phyloP scores from a whole-genome alignment of 345 rosid genomes.

The Linum lewisii region DNA sequence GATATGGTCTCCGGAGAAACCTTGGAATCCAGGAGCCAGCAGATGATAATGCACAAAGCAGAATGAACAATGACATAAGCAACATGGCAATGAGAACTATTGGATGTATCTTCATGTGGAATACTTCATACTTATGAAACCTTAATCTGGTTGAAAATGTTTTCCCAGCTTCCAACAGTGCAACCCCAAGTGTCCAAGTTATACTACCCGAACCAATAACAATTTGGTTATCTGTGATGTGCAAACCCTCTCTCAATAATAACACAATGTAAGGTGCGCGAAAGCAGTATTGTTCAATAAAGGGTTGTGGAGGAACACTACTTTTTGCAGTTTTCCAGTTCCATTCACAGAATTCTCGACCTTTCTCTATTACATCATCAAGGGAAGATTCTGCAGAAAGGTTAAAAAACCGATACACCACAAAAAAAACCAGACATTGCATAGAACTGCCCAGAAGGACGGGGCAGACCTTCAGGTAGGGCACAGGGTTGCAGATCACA shows the following conservation, averaged over 20 bases:
- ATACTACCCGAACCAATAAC: constrained; percentile 89
- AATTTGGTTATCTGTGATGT: constrained; percentile 63
- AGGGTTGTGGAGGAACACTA: constrained; percentile 92
- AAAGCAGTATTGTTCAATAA: constrained; percentile 97
- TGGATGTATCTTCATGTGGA: constrained; percentile 65
- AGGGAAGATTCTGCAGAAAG: constrained; percentile 72
- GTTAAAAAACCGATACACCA: constrained; percentile 81
- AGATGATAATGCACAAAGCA: constrained; percentile 67
- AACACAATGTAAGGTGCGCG: constrained; percentile 87
- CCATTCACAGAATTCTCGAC: constrained; percentile 73
- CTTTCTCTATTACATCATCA: constrained; percentile 86
- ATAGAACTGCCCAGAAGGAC: constrained; percentile 81
- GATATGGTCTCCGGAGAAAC: constrained; percentile 57
- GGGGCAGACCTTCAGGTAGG: constrained; percentile 62
- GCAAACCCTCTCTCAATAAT: constrained; percentile 83
- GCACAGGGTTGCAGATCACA: constrained; percentile 94
- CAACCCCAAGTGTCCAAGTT: constrained; percentile 98
- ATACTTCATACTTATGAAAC: constrained; percentile 44
- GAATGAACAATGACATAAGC: constrained; percentile 52
- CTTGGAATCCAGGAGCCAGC: constrained; percentile 59
- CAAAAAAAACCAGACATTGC: constrained; percentile 93
- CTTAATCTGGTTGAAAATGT: constrained; percentile 53
- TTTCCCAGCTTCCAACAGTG: constrained; percentile 78
- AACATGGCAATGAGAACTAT: constrained; percentile 42
- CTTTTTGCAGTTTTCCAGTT: constrained; percentile 69